Base-by-base conservation (phyloP, 257 asterid species). In the Solanum okadae region DNA sequence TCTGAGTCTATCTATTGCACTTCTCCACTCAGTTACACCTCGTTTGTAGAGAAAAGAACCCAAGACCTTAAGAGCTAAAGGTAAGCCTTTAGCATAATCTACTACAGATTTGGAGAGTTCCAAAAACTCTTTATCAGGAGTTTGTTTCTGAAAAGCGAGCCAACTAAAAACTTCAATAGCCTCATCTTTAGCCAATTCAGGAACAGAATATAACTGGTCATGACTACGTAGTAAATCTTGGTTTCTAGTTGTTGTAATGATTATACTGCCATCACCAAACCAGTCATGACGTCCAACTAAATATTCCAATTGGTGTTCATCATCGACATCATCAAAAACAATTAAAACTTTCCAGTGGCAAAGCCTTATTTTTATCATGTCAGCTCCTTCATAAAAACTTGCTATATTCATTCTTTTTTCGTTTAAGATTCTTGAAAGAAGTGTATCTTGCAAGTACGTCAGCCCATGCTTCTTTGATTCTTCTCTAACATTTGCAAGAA, bases 251-350 rank as follows among this genome's bases (percentile, higher is more conserved):
- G 88, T 86, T 68, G 52, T 67, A 20, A 67, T 38, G 42, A 86
- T 86, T 27, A 20, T 37, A 86, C 88, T 86, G 3, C 82, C 88
- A 8, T 67, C 81, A 67, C 88, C 88, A 37, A 86, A 86, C 88
- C 88, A 86, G 6, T 16, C 79, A 31, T 11, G 52, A 5, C 16
- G 8, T 68, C 88, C 82, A 16, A 25, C 82, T 40, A 86, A 86
- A 3, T 38, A 37, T 2, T 40, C 42, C 42, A 86, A 68, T 11
- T 67, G 88, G 15, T 86, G 9, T 8, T 23, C 34, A 35, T 85
- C 23, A 10, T 67, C 88, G 8, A 85, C 88, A 4, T 86, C 82
- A 42, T 86, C 88, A n/a, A 86, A 23, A 68, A 84, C 75, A 33
- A 83, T 59, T 31, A 56, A 63, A 34, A 83, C 86, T 22, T 42